These are phyloP conservation scores for Fraxinus dipetala DNA, from an alignment of 305 asterid species.

Conservation along the genomic window DNA sequence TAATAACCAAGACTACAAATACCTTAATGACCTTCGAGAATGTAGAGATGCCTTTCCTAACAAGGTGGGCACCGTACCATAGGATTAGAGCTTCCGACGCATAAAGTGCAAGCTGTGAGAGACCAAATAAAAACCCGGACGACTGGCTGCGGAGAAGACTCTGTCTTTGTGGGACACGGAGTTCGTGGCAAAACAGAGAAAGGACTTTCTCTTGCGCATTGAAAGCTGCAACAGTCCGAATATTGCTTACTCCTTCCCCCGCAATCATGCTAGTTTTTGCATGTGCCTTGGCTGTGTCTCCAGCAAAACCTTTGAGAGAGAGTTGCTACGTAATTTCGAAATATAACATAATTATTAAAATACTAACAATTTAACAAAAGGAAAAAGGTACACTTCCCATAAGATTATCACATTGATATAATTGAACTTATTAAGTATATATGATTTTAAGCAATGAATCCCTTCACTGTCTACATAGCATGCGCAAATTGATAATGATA, in stretches of 20 bases:
- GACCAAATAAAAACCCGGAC: slow-evolving; percentile 80
- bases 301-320: slow-evolving; percentile 90
- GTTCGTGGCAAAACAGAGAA: slow-evolving; percentile 64
- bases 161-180: slow-evolving; percentile 62
- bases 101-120: slow-evolving; percentile 92
- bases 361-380: background rate
- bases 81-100: slow-evolving; percentile 87
- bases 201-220: slow-evolving; percentile 83
- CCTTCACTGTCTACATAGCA: too few relatives aligned
- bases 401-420: background rate
- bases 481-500: too few relatives aligned
- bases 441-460: background rate
- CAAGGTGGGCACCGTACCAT: slow-evolving; percentile 93
- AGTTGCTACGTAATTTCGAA: slow-evolving; percentile 64
- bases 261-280: slow-evolving; percentile 99
- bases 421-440: background rate
- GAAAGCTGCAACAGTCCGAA: slow-evolving; percentile 90
- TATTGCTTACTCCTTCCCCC: slow-evolving; percentile 98
- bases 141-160: slow-evolving; percentile 71
- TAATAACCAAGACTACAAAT: slow-evolving; percentile 80
- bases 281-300: slow-evolving; percentile 95
- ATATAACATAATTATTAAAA: slow-evolving; percentile 3
- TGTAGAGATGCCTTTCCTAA: slow-evolving; percentile 67
- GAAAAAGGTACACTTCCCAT: background rate
- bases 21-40: slow-evolving; percentile 94